Evolutionary conservation across 305 asterid species (phyloP), one percentile per base, ranked within the genome.

Genomic region (Solanum hybrid): DNA sequence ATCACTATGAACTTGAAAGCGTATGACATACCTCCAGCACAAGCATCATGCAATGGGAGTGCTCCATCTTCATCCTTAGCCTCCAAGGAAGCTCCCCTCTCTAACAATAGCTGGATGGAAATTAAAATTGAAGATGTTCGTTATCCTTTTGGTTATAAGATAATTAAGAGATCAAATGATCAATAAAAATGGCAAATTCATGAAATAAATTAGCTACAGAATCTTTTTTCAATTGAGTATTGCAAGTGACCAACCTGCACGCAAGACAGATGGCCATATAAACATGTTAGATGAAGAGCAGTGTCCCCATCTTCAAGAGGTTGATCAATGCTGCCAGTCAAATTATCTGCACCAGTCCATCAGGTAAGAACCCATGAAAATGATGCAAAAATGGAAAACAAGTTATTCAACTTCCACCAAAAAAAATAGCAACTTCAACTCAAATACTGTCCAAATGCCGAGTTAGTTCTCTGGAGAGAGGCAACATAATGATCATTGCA

Each of bases 271-370:
- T 97, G 97, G 87, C 99, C 99, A 85, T 95, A 96, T 89, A 96
- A 95, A 92, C 99, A 97, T 6, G 98, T 36, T 60, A 97, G 95
- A 92, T 96, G 99, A 92, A 97, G 99, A 87, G 97, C 95, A 66
- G 98, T 96, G 91, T 97, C 99, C 42, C 99, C 99, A 85, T 98
- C 99, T 92, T 96, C 99, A 89, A 95, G 91, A 42, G 98, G 96
- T 88, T 96, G 95, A 89, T 97, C 95, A 87, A 98, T 95, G 94
- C 90, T 94, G 40, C 98, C 98, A 88, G 88, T 91, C 90, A 92
- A 94, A 91, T 94, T 91, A 89, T 94, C 99, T 96, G 95, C 87
- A 90, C 35, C 89, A 35, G 75, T 40, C 60, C 89, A 91, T 11
- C 56, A 79, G 45, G 90, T 34, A 77, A 66, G 89, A 84, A 89